Percentiles rank a stretch among this genome's conserved stretches.
phyloP scores from a whole-genome alignment of 805 yeast genomes.

The Myxozyma geophila region DNA sequence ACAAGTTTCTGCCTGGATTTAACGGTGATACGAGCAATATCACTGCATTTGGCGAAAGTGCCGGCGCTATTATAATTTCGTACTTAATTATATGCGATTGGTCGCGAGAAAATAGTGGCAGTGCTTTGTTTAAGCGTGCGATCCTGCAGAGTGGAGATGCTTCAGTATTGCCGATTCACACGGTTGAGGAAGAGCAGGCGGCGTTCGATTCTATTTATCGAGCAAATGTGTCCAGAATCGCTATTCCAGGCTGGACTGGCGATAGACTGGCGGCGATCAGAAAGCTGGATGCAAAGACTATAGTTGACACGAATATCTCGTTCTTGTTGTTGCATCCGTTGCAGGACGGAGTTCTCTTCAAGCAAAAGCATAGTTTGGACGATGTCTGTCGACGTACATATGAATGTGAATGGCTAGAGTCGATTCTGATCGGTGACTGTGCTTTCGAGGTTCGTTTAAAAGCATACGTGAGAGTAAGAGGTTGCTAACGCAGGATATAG shows the following conservation, averaged over 20 bases:
- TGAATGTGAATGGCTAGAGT: constrained; percentile 22
- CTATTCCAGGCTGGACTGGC: not conserved
- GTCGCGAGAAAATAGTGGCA: not conserved
- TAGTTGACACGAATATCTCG: constrained; percentile 2
- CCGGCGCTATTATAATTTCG: constrained; percentile 42
- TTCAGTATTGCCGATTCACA: constrained; percentile 4
- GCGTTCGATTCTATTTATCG: constrained; percentile 18
- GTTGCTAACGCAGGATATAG: not conserved
- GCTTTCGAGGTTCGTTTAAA: constrained; percentile 13
- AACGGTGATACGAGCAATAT: constrained; percentile 52
- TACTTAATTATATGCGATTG: constrained; percentile 11
- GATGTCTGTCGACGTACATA: constrained; percentile 20
- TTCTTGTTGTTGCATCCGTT: constrained; percentile 12
- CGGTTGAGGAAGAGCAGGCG: constrained; percentile 21
- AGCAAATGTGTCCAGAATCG: not conserved
- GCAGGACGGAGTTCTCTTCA: constrained; percentile 19
- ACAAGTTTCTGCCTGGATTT: constrained; percentile 48
- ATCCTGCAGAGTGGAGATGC: constrained; percentile 28
- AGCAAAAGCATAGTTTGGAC: constrained; percentile 1
- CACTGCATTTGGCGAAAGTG: constrained; percentile 52
- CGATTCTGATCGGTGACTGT: constrained; percentile 26
- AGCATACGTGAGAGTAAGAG: not conserved
- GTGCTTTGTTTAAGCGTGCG: constrained; percentile 18
- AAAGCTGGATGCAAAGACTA: constrained; percentile 5
- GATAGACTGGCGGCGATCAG: constrained; percentile 13